Conservation (phyloP, 2,329 filamentous ascomycete genomes). For the Lojkania enalia region DNA sequence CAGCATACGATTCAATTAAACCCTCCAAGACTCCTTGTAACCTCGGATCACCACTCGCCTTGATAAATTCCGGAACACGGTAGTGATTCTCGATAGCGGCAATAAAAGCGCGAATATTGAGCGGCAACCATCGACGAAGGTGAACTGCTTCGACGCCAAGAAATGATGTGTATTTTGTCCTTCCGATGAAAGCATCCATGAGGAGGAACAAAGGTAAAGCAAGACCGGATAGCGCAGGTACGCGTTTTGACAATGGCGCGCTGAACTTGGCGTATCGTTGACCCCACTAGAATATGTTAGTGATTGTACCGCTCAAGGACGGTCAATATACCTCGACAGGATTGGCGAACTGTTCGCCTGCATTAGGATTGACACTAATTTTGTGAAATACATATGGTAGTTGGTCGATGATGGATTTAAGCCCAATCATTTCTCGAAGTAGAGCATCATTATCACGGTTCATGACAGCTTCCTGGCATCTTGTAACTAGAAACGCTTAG, state of each 20-base stretch:
- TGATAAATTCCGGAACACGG: conserved; percentile 56
- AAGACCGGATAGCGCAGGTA: conserved; percentile 56
- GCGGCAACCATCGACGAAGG: conserved; percentile 56
- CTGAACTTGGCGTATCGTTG: conserved; percentile 50
- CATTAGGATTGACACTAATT: conserved; percentile 58
- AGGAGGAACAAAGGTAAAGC: conserved; percentile 51
- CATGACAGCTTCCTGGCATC: conserved; percentile 50
- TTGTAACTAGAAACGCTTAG: too few relatives aligned
- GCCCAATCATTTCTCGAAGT: conserved; percentile 54
- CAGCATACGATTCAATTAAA: conserved; percentile 58
- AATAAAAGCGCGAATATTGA: conserved; percentile 59
- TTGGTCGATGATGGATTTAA: conserved; percentile 58
- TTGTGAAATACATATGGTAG: conserved; percentile 60
- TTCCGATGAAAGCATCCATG: conserved; percentile 60
- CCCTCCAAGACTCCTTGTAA: conserved; percentile 58
- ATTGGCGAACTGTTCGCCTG: conserved; percentile 36
- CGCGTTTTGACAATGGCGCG: conserved; percentile 55
- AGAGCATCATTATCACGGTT: conserved; percentile 56
- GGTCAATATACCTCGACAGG: conserved; percentile 21
- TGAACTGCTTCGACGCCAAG: conserved; percentile 57
- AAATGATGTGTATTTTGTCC: conserved; percentile 56
- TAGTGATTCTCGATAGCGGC: conserved; percentile 60
- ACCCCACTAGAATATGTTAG: conserved; percentile 14
- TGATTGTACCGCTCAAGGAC: background rate
- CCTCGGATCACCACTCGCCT: conserved; percentile 52